Base-by-base conservation (phyloP, 371 early-diverging fungal species). In the Saksenaea oblongispora region DNA sequence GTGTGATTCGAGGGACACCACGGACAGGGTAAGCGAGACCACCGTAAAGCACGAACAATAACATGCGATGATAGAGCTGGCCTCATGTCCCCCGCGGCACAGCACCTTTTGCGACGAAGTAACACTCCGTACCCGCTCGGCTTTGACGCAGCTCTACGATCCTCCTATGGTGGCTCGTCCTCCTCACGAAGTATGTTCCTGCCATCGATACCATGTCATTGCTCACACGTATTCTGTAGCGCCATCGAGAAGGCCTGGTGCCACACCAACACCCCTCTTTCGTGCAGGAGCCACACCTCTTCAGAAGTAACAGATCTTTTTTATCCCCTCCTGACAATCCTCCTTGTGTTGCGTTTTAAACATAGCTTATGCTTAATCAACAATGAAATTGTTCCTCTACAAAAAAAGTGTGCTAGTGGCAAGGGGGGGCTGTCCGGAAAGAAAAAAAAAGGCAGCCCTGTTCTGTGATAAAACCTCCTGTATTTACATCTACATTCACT, bases 21-120 rank as follows among this genome's bases (percentile, higher is more conserved):
- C 44, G 80, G 54, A 26, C 60, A 57, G 76, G 76, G 75, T 66
- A 74, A 64, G 60, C 26, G 14, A 8, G 44, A 44, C 44, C 8
- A 44, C n/a, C 18, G 14, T 44, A 11, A 15, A 18, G 13, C 36
- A 36, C 13, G 13, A 13, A 36, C 8, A 13, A 8, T 37, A 18
- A n/a, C 41, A 58, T 58, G 36, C 5, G 17, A 34, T 31, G 9
- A n/a, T 24, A 73, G 79, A 13, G 65, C 73, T 53, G 78, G 76
- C 15, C 54, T 77, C 17, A 66, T 71, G 65, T 79, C 82, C 10
- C 82, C 79, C 24, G 82, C 82, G 18, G 82, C 79, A 17, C 77
- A 77, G 39, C 78, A 79, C 61, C 56, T 82, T 37, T 51, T 79
- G 22, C 58, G 74, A 53, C 73, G 70, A 54, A 76, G 74, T 15